A percentile compares a stretch with the other conserved stretches of the same genome.
Conservation (phyloP, 2,329 filamentous ascomycete genomes). For the Phaeosphaeriaceae sp. region DNA sequence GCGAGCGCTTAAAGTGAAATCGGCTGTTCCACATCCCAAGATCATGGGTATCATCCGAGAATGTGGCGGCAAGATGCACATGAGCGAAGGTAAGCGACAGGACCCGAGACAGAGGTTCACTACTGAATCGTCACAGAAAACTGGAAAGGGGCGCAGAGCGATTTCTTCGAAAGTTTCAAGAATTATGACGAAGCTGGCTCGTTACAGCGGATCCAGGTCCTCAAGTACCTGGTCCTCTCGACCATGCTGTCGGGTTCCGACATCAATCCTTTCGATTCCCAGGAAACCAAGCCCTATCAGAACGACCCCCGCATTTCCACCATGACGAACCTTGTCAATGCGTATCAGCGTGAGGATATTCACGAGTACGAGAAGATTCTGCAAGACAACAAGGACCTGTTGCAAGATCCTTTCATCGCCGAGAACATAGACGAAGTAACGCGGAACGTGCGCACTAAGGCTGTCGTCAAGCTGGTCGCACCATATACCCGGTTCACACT, state of each 20-base stretch:
- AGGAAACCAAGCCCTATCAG: constrained; percentile 98
- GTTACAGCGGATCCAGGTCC: constrained; percentile 92
- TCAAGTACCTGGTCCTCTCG: constrained; percentile 94
- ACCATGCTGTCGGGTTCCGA: constrained; percentile 99
- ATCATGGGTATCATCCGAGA: constrained; percentile 99
- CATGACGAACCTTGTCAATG: constrained; percentile 97
- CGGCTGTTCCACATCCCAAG: constrained; percentile 97
- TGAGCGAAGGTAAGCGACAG: constrained; percentile 75
- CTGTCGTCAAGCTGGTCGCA: constrained; percentile 88
- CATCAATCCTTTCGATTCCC: constrained; percentile 98
- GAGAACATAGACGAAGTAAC: constrained; percentile 99
- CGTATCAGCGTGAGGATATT: constrained; percentile 95
- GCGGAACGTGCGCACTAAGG: constrained; percentile 96
- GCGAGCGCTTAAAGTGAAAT: constrained; percentile 87
- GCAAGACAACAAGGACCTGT: constrained; percentile 84
- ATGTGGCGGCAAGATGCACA: constrained; percentile 99
- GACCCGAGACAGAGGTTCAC: constrained; percentile 15
- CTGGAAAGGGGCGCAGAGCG: constrained; percentile 95
- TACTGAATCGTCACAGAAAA: constrained; percentile 68
- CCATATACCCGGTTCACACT: constrained; percentile 94
- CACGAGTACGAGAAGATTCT: constrained; percentile 88
- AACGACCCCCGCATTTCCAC: constrained; percentile 92
- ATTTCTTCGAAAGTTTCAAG: constrained; percentile 98
- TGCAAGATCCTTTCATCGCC: constrained; percentile 93
- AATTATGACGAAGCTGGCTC: constrained; percentile 99